phyloP scores from a whole-genome alignment of 768 basidiomycete genomes.

The Collybia nuda region DNA sequence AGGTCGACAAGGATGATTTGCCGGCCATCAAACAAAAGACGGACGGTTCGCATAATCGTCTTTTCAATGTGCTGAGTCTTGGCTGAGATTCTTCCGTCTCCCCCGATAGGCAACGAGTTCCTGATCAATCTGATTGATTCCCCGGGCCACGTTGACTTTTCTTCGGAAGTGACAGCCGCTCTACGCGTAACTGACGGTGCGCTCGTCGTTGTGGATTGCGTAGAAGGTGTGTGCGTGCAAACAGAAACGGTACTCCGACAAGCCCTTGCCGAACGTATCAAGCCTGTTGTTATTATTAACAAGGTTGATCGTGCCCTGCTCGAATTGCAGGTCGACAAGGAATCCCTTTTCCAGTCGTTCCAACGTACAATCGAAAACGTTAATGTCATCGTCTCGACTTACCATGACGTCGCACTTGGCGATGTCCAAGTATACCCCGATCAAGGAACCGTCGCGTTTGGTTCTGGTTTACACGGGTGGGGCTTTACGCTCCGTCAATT shows the following conservation, averaged over 20 bases:
- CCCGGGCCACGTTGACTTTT: constrained; percentile 99
- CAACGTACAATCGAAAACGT: constrained; percentile 95
- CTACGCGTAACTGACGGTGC: constrained; percentile 99
- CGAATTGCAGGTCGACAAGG: constrained; percentile 96
- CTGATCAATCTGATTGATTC: constrained; percentile 92
- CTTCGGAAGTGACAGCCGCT: constrained; percentile 98
- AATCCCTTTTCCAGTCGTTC: constrained; percentile 97
- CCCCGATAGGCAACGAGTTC: constrained; percentile 78
- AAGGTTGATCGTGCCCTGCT: constrained; percentile 99
- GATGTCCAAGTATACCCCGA: constrained; percentile 99
- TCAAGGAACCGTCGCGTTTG: constrained; percentile 97
- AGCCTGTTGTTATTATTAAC: constrained; percentile 99
- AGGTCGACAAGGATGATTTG: constrained; percentile 89
- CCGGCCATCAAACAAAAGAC: constrained; percentile 91
- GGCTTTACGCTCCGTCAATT: constrained; percentile 99
- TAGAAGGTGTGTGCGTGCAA: constrained; percentile 99
- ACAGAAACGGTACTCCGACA: constrained; percentile 99
- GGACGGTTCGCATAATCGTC: constrained; percentile 52
- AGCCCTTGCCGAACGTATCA: constrained; percentile 96
- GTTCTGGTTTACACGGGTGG: constrained; percentile 99
- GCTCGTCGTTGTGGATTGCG: constrained; percentile 98
- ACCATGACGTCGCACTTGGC: constrained; percentile 90
- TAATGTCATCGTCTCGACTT: constrained; percentile 98
- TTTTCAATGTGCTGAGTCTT: background rate
- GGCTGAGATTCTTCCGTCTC: background rate